phyloP scores from a whole-genome alignment of 2,329 filamentous ascomycete species.

The Elsinoe perseae region DNA sequence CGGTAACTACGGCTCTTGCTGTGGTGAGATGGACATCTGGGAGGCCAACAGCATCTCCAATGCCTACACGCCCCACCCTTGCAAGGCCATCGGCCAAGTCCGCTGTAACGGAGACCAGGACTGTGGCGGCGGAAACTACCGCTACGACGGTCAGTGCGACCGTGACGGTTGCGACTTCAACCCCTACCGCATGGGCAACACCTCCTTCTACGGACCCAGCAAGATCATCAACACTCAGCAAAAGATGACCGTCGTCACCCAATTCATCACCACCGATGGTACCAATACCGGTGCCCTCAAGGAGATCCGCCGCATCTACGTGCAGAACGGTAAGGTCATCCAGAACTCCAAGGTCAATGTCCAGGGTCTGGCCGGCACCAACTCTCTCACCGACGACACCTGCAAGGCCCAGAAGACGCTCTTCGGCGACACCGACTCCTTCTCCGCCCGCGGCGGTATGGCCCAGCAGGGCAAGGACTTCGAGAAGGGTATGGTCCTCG shows the following conservation, averaged over 20 bases:
- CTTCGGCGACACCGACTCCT: conserved; percentile 38
- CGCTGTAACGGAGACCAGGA: conserved; percentile 41
- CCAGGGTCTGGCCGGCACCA: conserved; percentile 40
- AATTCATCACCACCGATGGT: conserved; percentile 50
- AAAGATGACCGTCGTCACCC: conserved; percentile 59
- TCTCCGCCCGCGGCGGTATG: conserved; percentile 50
- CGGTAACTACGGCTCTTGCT: conserved; percentile 51
- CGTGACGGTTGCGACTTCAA: conserved; percentile 60
- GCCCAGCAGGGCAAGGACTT: conserved; percentile 49
- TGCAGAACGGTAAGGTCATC: conserved; percentile 55
- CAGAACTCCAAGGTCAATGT: conserved; percentile 42
- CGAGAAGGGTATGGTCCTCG: conserved; percentile 54
- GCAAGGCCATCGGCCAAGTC: conserved; percentile 47
- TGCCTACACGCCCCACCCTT: conserved; percentile 60
- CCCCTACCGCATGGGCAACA: conserved; percentile 58
- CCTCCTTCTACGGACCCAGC: conserved; percentile 51
- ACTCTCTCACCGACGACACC: conserved; percentile 50
- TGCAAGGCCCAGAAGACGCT: conserved; percentile 38
- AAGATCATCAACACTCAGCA: conserved; percentile 52
- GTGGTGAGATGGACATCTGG: conserved; percentile 63
- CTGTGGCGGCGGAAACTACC: conserved; percentile 46
- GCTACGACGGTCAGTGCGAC: conserved; percentile 56
- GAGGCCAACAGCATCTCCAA: conserved; percentile 60
- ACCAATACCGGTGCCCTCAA: conserved; percentile 48
- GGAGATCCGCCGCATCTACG: conserved; percentile 58